Conservation (phyloP, 1,284 basidiomycete species). For the Cryptococcus jaspeensis region DNA sequence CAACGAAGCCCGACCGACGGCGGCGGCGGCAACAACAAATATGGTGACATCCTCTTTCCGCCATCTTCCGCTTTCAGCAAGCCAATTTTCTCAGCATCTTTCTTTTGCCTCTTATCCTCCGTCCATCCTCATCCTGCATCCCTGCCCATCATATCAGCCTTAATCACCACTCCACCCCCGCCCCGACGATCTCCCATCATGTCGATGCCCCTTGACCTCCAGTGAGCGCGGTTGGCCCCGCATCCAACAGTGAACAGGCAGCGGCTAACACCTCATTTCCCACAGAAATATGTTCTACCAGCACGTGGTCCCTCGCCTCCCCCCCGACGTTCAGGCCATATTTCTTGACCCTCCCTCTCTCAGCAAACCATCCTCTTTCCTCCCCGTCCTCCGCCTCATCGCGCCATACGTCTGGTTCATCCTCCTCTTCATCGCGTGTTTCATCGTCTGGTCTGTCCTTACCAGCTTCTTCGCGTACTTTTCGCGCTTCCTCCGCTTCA, state of each 20-base stretch:
- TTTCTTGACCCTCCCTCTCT: slow-evolving; percentile 36
- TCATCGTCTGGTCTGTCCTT: slow-evolving; percentile 41
- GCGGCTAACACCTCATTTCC: background rate
- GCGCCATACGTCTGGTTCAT: slow-evolving; percentile 40
- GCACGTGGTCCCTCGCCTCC: slow-evolving; percentile 32
- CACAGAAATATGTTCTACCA: slow-evolving; percentile 17
- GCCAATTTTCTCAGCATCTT: too few species aligned
- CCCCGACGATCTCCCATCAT: background rate
- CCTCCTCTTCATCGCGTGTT: slow-evolving; percentile 37
- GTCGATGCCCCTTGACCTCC: background rate
- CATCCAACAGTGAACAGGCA: background rate
- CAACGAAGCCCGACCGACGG: too few species aligned
- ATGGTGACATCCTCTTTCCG: too few species aligned
- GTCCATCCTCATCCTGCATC: background rate
- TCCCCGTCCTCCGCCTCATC: slow-evolving; percentile 32
- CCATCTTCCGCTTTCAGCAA: too few species aligned
- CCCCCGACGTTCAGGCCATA: slow-evolving; percentile 32
- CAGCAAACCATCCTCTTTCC: slow-evolving; percentile 32
- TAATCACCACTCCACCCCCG: background rate
- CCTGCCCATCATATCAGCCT: background rate
- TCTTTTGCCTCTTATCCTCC: too few species aligned
- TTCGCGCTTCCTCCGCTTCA: slow-evolving; percentile 42
- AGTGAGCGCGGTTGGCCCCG: too few species aligned
- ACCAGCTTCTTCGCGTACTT: slow-evolving; percentile 36
- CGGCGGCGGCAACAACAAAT: too few species aligned